Evolutionary conservation across 2,329 filamentous ascomycete genomes (phyloP), one percentile per base, ranked within the genome.

Genomic region (Corynespora cassiicola): DNA sequence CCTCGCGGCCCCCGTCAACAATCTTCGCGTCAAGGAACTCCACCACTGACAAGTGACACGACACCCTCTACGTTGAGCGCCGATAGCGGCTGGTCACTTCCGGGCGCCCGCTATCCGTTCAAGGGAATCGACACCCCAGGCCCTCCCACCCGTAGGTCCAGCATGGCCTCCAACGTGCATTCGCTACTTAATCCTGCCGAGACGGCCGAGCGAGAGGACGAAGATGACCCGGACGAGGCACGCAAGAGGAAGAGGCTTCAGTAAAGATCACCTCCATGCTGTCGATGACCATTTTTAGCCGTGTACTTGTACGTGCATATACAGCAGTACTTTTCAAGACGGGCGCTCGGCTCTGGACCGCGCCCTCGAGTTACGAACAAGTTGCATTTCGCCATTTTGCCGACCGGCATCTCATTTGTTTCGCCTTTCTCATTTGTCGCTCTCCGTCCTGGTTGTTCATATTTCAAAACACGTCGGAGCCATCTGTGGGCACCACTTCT

Each of bases 111-210:
- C 28, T 78, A 71, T 39, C 71, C 74, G 0, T 75, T 75, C 56
- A 72, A 71, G 69, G 66, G 68, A 14, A 66, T 76, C 29, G 76
- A 78, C 37, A 77, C 73, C 24, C 74, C 76, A 4, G 78, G 75
- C 1, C 82, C 84, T 3, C 81, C 81, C n/a, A 87, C 84, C 6
- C 71, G 85, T 37, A 75, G 84, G 44, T 84, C 81, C 17, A 87
- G 84, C 56, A 87, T 87, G 84, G 84, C 84, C 6, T 86, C 83
- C 51, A 87, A 84, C 52, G 80, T 85, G 15, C 82, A 85, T 60
- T 82, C 78, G 5, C 65, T 87, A 16, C 73, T 87, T 1, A 87
- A 87, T 51, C 85, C 84, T 5, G 81, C 84, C 10, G 83, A 86
- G 50, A 86, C 84, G 1, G 80, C 79, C 2, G 84, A 87, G 63